Conservation (phyloP, 345 rosid species). For the Salix viminalis region DNA sequence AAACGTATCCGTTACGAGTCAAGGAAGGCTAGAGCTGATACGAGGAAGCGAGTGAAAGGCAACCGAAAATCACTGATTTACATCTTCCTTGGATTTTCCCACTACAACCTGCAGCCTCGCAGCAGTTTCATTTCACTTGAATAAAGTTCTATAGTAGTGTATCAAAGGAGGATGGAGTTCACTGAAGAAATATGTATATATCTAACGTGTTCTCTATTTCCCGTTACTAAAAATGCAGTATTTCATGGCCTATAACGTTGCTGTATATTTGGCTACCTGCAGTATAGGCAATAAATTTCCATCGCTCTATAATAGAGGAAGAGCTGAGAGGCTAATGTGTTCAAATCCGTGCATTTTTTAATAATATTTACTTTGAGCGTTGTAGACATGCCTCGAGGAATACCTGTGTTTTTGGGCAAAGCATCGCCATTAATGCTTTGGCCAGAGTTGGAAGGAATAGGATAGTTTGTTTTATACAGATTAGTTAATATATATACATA, state of each 20-base stretch:
- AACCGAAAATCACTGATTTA: constrained; percentile 5
- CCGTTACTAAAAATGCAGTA: not conserved
- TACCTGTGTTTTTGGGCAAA: too few species aligned
- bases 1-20: constrained; percentile 37
- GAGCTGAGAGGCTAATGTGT: too few species aligned
- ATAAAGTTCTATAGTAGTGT: not conserved
- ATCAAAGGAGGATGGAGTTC: not conserved
- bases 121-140: not conserved
- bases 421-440: too few species aligned
- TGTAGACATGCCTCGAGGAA: too few species aligned
- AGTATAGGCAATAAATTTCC: not conserved
- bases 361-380: too few species aligned
- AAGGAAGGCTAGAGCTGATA: constrained; percentile 39
- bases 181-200: not conserved
- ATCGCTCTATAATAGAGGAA: too few species aligned
- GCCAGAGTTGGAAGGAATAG: too few species aligned
- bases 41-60: constrained; percentile 37
- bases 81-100: not conserved
- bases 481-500: too few species aligned
- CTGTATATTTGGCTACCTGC: not conserved
- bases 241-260: not conserved
- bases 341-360: too few species aligned
- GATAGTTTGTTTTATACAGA: too few species aligned
- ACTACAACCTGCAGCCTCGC: not conserved
- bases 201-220: not conserved